Percentiles rank a stretch among this genome's conserved stretches.
phyloP scores from a whole-genome alignment of 805 yeast genomes.

The Citeromyces matritensis region DNA sequence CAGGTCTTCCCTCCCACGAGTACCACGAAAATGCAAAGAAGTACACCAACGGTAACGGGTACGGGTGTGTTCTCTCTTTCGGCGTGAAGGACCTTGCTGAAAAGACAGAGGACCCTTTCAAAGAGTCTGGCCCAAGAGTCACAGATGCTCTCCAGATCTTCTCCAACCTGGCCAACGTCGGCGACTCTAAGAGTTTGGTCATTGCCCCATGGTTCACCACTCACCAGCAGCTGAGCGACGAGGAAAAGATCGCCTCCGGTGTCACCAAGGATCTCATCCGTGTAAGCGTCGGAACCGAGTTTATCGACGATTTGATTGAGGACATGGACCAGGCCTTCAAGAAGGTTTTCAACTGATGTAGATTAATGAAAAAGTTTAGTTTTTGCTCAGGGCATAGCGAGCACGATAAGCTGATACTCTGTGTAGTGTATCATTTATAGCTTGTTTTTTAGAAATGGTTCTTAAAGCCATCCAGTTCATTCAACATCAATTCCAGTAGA shows the following conservation, averaged over 20 bases:
- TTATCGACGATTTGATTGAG: slow-evolving; percentile 77
- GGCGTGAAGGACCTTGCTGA: slow-evolving; percentile 61
- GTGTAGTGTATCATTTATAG: too few relatives aligned
- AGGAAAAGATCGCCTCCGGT: slow-evolving; percentile 72
- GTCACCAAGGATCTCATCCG: slow-evolving; percentile 82
- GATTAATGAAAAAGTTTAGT: slow-evolving; percentile 1
- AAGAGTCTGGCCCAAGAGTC: slow-evolving; percentile 67
- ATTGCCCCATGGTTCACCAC: slow-evolving; percentile 95
- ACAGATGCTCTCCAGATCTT: slow-evolving; percentile 78
- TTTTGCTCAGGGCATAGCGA: too few relatives aligned
- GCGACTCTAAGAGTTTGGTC: slow-evolving; percentile 89
- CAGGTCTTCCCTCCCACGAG: slow-evolving; percentile 71
- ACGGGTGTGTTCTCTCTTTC: slow-evolving; percentile 80
- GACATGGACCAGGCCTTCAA: slow-evolving; percentile 83
- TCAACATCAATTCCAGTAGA: too few relatives aligned
- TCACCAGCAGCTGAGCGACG: slow-evolving; percentile 78
- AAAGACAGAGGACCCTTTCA: slow-evolving; percentile 40
- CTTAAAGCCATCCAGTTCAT: too few relatives aligned
- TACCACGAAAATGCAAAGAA: slow-evolving; percentile 75
- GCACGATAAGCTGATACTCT: too few relatives aligned
- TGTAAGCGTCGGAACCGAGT: slow-evolving; percentile 83
- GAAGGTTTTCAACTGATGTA: slow-evolving; percentile 24
- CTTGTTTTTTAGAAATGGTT: too few relatives aligned
- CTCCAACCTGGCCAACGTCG: slow-evolving; percentile 90
- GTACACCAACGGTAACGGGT: slow-evolving; percentile 55